These are phyloP conservation scores for Chloroidium sp. DNA, from an alignment of 163 green algal species.

Conservation along the genomic window DNA sequence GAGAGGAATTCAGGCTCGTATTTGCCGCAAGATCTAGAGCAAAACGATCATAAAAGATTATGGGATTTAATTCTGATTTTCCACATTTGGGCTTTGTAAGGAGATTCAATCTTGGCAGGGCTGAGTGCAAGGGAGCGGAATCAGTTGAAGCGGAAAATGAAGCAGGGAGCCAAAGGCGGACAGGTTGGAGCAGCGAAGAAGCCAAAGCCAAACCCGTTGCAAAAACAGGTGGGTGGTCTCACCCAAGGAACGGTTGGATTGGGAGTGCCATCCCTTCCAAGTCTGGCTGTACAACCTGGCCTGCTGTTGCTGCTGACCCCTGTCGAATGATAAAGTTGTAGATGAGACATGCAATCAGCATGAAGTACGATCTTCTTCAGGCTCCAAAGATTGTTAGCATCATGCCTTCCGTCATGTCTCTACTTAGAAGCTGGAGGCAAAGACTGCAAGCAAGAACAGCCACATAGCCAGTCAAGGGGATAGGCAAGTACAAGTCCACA, in stretches of 20 bases:
- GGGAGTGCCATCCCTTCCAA: background rate
- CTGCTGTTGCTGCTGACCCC: background rate
- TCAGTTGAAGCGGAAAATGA: conserved; percentile 58
- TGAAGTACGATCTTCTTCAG: no score
- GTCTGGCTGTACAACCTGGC: background rate
- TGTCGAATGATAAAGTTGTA: background rate
- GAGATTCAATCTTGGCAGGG: conserved; percentile 17
- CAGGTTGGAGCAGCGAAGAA: background rate
- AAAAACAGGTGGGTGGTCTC: background rate
- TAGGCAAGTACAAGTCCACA: background rate
- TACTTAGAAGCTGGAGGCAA: no score
- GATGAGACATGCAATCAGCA: background rate
- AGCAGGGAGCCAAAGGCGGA: background rate
- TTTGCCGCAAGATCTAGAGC: background rate
- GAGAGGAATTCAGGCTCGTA: no score
- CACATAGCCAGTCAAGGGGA: no score
- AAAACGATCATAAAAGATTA: background rate
- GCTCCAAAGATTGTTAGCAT: no score
- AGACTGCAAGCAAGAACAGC: no score
- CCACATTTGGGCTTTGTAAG: background rate
- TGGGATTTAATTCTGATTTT: background rate
- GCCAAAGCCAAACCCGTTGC: background rate
- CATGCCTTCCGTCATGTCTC: no score
- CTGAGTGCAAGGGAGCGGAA: conserved; percentile 64
- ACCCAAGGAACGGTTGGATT: background rate